Base-by-base conservation (phyloP, 108 stramenopile genomes). In the Aurantiochytrium sp. region DNA sequence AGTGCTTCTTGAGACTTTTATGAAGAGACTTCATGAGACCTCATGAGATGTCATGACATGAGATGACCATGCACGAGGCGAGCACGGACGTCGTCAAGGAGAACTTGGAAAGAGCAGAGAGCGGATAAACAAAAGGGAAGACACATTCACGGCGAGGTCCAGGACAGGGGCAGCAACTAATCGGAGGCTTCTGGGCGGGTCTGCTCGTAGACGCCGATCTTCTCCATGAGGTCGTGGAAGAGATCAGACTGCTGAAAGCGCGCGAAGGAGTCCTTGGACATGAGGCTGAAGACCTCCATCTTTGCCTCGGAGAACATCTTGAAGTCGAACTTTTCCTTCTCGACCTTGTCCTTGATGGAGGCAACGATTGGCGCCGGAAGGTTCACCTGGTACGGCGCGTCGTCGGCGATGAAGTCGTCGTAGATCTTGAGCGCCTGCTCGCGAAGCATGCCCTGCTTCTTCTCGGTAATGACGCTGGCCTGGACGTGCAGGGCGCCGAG, bases 201-300 rank as follows among this genome's bases (percentile, higher is more conserved):
- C 24, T 81, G 73, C 73, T 81, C 73, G 73, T 81, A 81, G 73
- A 81, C 73, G n/a, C 73, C 73, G 24, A 81, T 81, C 19, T 24
- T 6, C n/a, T 6, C 30, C 73, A 81, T 41, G 73, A 81, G 45
- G 3, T 48, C 45, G 45, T 81, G 45, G 45, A 22, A 81, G 2
- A 27, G 27, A 5, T 81, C 42, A 19, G 73, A 81, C 10, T 12
- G 10, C 24, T 81, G 73, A 24, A 81, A 81, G 39, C 73, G 73
- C 12, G 73, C 39, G 24, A 81, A 81, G 45, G 42, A 30, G 3
- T 81, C 73, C 73, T 81, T 81, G 45, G 39, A 48, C 73, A 81
- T 81, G 73, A 81, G 73, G 27, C 42, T 48, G 45, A 81, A 81
- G n/a, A 81, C 45, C 45, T 81, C 73, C n/a, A 12, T 6, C 45